Evolutionary conservation across 768 basidiomycete genomes (phyloP), one percentile per base, ranked within the genome.

Genomic region (Pisolithus tinctorius): DNA sequence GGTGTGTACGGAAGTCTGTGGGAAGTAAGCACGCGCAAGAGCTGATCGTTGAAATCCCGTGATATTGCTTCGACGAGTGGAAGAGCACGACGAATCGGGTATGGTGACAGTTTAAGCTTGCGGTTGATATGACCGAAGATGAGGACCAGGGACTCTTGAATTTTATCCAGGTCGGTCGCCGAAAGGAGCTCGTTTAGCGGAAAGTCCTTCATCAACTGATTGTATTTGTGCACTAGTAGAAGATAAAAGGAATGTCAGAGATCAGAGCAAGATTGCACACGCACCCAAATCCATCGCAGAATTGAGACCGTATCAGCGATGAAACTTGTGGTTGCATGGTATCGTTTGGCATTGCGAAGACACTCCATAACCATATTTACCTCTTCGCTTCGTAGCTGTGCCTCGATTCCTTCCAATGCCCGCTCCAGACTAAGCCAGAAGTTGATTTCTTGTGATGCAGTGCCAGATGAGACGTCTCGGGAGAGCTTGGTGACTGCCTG

Each of bases 41-140:
- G 83, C 61, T 93, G 90, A 65, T 96, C 91, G 60, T 95, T 95
- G 72, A 99, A 96, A 66, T 99, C 96, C 13, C 87, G 82, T 6
- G 96, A 98, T 64, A 99, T 98, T 36, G 95, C 96, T 68, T 98
- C 95, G 29, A 97, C 93, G 42, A 99, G 86, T 0, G 95, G 96
- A 4, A 98, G 83, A 7, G 93, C 93, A 30, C 95, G 88, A 2
- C 90, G 86, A 58, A 98, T 93, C 0, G 96, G 96, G 67, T 99
- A 98, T 0, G 96, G 95, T 0, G 95, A 95, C 16, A 97, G 81
- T 62, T 86, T 88, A 58, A 99, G 84, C 67, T 95, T 97, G 69
- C 93, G 89, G 67, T 91, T 96, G 65, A 98, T 80, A 65, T 99
- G 96, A 0, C 80, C 80, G 62, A 98, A 97, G 64, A 98, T 95